Base-by-base conservation (phyloP, 257 asterid species). In the Solanum chilense region DNA sequence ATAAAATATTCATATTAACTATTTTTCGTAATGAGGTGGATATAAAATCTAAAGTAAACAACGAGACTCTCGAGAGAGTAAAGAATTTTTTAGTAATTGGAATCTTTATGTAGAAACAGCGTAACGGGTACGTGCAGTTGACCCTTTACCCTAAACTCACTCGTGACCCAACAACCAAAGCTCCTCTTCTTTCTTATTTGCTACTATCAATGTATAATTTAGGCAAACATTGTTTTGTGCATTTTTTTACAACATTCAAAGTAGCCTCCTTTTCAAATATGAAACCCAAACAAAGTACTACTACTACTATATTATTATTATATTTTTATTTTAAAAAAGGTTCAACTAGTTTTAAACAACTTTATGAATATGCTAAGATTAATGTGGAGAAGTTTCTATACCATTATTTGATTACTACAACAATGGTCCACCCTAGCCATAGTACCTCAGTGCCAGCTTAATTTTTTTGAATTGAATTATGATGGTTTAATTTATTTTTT, bases 101-200 rank as follows among this genome's bases (percentile, higher is more conserved):
- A 91, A 90, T 92, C 92, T 87, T 91, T 69, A 47, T 87, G 86
- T 74, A 87, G 74, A 73, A 52, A 89, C 88, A 80, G 84, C 92
- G 92, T 92, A 77, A 88, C 92, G 91, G 89, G 89, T 91, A 91
- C 92, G 92, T 86, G 88, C 89, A 60, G 91, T 89, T 88, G 89
- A 85, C 85, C 70, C 87, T 52, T 18, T 76, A 29, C 49, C 45
- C 88, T 7, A 33, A 78, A 77, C 42, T 86, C 80, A 47, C 68
- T 80, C 85, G 85, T 80, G 85, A 80, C 85, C 27, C 85, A 47
- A 80, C 68, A 47, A 80, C 18, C 85, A 80, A 80, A 80, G 85
- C 66, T 25, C 20, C 27, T 29, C 66, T 80, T 42, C 31, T 27
- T 44, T 78, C 64, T 45, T 44, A 58, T 42, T 78, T 69, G 25